Percentiles rank a stretch among this genome's conserved stretches.
Conservation (phyloP, 2,329 filamentous ascomycete species). For the Ophiostoma ulmi region DNA sequence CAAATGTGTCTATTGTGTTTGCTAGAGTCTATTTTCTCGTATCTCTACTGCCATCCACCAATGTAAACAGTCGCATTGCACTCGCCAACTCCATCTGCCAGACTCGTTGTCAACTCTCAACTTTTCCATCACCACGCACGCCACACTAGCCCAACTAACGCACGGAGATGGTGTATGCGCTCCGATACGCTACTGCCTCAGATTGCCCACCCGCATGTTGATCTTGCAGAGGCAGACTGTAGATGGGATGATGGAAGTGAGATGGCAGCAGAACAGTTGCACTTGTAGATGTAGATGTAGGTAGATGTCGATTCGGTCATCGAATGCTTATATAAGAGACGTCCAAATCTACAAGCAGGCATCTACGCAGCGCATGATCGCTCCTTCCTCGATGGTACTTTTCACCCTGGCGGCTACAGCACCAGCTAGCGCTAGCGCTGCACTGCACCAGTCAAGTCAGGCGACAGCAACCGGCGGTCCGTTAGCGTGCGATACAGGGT, state of each 20-base stretch:
- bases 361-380: not conserved
- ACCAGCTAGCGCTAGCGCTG: conserved; percentile 18
- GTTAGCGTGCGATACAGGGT: conserved; percentile 5
- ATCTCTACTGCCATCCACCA: not conserved
- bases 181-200: conserved; percentile 25
- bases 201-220: conserved; percentile 18
- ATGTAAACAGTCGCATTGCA: too few relatives aligned
- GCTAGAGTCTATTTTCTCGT: not conserved
- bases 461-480: conserved; percentile 12
- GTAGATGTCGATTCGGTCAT: not conserved
- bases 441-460: conserved; percentile 9
- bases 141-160: conserved; percentile 16
- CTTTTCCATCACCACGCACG: not conserved
- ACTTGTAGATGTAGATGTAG: not conserved
- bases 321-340: not conserved
- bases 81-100: too few relatives aligned
- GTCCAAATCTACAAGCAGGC: too few relatives aligned
- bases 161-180: conserved; percentile 24
- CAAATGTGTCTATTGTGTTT: too few relatives aligned
- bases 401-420: conserved; percentile 22
- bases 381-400: conserved; percentile 11
- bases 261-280: not conserved
- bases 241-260: too few relatives aligned
- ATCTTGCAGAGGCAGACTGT: not conserved
- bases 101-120: too few relatives aligned